phyloP scores from a whole-genome alignment of 1,139 yeast species.

The Taphrina communis region DNA sequence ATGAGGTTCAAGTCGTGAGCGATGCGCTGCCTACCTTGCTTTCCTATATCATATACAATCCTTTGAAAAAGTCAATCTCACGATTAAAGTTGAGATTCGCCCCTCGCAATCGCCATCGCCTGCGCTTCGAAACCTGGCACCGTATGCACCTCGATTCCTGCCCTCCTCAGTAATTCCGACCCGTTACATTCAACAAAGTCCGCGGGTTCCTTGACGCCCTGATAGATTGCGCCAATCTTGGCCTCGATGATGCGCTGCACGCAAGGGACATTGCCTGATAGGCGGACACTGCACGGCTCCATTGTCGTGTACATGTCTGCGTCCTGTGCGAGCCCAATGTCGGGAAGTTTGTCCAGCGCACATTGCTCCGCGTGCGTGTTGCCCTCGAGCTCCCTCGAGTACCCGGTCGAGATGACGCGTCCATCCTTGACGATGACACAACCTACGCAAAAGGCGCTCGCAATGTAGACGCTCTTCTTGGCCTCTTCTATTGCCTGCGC shows the following conservation, averaged over 20 bases:
- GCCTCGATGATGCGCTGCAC: conserved; percentile 70
- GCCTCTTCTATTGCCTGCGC: conserved; percentile 77
- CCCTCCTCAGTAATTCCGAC: conserved; percentile 58
- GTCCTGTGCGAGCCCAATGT: conserved; percentile 67
- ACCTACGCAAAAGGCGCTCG: conserved; percentile 92
- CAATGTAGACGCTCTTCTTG: conserved; percentile 76
- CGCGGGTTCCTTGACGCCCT: conserved; percentile 90
- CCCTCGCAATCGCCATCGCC: conserved; percentile 72
- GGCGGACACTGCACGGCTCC: conserved; percentile 93
- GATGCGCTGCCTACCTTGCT: not conserved
- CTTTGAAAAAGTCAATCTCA: no score
- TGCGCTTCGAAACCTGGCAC: conserved; percentile 84
- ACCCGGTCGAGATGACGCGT: conserved; percentile 74
- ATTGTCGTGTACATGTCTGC: conserved; percentile 89
- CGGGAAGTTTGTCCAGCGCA: conserved; percentile 72
- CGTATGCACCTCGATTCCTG: conserved; percentile 73
- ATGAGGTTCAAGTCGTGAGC: conserved; percentile 23
- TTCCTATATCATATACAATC: no score
- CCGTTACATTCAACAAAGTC: conserved; percentile 84
- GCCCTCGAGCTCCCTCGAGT: conserved; percentile 88
- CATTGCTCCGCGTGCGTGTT: conserved; percentile 98
- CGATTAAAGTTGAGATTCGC: conserved; percentile 54
- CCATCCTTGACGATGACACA: conserved; percentile 78
- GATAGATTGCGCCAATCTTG: conserved; percentile 77
- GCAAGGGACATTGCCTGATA: conserved; percentile 92